Evolutionary conservation across 768 basidiomycete genomes (phyloP).

Genomic region (Naematelia aurantialba): DNA sequence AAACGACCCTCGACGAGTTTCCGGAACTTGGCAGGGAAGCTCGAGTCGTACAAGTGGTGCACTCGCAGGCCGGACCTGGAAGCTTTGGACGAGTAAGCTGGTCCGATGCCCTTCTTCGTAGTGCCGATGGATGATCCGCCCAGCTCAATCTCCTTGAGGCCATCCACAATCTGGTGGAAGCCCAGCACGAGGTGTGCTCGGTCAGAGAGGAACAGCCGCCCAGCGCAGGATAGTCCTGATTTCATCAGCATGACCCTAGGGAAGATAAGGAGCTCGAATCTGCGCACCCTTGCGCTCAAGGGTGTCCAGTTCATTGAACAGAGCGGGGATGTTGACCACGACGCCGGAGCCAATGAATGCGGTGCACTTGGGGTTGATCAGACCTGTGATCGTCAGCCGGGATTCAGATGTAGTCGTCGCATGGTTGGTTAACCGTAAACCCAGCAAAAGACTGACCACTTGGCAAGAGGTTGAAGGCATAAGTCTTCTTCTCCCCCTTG

Average conservation of each 20-base stretch:
- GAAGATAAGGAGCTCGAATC: neutral
- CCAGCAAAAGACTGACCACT: slow-evolving; percentile 63
- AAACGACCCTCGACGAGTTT: slow-evolving; percentile 93
- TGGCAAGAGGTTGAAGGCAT: slow-evolving; percentile 92
- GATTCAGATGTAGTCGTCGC: no score
- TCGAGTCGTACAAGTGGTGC: slow-evolving; percentile 88
- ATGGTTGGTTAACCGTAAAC: no score
- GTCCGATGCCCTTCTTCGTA: slow-evolving; percentile 96
- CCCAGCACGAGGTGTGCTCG: slow-evolving; percentile 96
- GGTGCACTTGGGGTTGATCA: slow-evolving; percentile 78
- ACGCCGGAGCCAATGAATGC: slow-evolving; percentile 91
- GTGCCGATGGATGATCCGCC: slow-evolving; percentile 86
- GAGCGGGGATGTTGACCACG: slow-evolving; percentile 92
- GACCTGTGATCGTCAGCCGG: slow-evolving; percentile 55
- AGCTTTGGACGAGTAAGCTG: slow-evolving; percentile 95
- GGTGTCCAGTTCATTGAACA: slow-evolving; percentile 87
- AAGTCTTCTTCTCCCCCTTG: slow-evolving; percentile 64
- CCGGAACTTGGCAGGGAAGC: slow-evolving; percentile 87
- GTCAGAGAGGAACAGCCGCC: slow-evolving; percentile 87
- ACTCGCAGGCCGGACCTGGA: slow-evolving; percentile 92
- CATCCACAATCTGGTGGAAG: slow-evolving; percentile 99
- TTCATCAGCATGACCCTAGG: slow-evolving; percentile 5
- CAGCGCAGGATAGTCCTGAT: slow-evolving; percentile 76
- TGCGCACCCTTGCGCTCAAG: slow-evolving; percentile 72
- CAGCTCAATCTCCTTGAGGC: slow-evolving; percentile 93